A percentile compares a stretch with the other conserved stretches of the same genome.
Evolutionary conservation across 2,329 filamentous ascomycete genomes (phyloP).

Genomic region (Orbilia blumenaviensis): DNA sequence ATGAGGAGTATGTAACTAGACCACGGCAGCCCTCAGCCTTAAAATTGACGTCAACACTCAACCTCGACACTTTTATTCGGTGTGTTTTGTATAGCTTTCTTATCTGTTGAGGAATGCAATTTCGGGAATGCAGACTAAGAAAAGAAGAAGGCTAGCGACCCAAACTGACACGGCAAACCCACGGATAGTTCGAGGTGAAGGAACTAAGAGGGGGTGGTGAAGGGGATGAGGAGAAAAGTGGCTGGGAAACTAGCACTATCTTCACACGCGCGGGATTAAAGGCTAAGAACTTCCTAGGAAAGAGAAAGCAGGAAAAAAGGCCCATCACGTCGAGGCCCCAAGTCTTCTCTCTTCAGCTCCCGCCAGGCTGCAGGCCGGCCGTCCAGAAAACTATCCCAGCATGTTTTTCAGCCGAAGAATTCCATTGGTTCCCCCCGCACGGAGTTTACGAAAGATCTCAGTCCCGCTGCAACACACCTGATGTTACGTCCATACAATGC

Average conservation of each 20-base stretch:
- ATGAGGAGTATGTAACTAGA: not conserved
- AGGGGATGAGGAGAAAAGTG: constrained; percentile 16
- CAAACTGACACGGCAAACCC: constrained; percentile 1
- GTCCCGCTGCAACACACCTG: too few relatives aligned
- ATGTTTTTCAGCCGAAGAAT: constrained; percentile 14
- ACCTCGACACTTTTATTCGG: not conserved
- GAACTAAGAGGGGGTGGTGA: not conserved
- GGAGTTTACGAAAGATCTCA: constrained; percentile 41
- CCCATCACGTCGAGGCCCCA: not conserved
- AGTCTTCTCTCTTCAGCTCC: constrained; percentile 1
- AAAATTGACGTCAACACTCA: not conserved
- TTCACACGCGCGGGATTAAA: not conserved
- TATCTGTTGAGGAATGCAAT: not conserved
- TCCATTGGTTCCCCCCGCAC: constrained; percentile 30
- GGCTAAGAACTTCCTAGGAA: not conserved
- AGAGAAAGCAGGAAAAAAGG: not conserved
- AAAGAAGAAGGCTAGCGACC: not conserved
- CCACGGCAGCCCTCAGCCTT: not conserved
- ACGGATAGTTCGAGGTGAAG: not conserved
- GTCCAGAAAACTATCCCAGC: not conserved
- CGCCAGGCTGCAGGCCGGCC: not conserved
- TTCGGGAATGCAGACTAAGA: constrained; percentile 12
- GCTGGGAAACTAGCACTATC: constrained; percentile 22
- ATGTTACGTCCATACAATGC: not conserved
- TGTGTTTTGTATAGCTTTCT: too few relatives aligned